phyloP scores from a whole-genome alignment of 352 stramenopile species.

The Pythium folliculosum region DNA sequence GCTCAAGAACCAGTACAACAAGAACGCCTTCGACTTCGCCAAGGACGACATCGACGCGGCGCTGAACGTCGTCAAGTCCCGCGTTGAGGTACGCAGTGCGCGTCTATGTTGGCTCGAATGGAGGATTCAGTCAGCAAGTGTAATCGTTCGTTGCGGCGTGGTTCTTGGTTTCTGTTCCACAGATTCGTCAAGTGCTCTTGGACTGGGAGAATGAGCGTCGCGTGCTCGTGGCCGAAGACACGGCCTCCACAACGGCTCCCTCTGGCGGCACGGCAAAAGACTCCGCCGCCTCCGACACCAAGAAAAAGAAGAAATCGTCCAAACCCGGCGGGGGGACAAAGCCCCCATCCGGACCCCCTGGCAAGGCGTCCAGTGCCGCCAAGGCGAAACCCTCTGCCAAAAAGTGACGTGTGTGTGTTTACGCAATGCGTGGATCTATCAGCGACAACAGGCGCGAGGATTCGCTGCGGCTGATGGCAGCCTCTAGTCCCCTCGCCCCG shows the following conservation, averaged over 20 bases:
- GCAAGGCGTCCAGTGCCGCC: neutral
- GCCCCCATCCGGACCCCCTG: too few species aligned
- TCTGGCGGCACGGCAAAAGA: neutral
- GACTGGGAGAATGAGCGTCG: constrained; percentile 67
- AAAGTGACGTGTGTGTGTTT: neutral
- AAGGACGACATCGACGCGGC: constrained; percentile 89
- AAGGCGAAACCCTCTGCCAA: neutral
- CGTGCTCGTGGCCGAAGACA: neutral
- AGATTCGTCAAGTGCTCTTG: constrained; percentile 69
- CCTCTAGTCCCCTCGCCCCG: too few species aligned
- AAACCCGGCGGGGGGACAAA: neutral
- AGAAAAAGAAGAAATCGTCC: constrained; percentile 11
- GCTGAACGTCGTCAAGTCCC: constrained; percentile 77
- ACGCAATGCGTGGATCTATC: neutral
- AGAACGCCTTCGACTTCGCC: constrained; percentile 87
- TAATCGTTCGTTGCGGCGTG: neutral
- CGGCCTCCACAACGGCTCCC: neutral
- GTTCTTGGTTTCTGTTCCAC: neutral
- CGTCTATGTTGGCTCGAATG: neutral
- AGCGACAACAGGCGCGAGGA: neutral
- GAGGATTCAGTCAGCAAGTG: neutral
- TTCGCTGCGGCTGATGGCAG: neutral
- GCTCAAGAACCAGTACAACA: constrained; percentile 91
- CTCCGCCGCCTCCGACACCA: neutral
- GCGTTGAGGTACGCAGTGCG: constrained; percentile 46